Evolutionary conservation across 108 stramenopile genomes (phyloP).

Genomic region (Seminavis robusta): DNA sequence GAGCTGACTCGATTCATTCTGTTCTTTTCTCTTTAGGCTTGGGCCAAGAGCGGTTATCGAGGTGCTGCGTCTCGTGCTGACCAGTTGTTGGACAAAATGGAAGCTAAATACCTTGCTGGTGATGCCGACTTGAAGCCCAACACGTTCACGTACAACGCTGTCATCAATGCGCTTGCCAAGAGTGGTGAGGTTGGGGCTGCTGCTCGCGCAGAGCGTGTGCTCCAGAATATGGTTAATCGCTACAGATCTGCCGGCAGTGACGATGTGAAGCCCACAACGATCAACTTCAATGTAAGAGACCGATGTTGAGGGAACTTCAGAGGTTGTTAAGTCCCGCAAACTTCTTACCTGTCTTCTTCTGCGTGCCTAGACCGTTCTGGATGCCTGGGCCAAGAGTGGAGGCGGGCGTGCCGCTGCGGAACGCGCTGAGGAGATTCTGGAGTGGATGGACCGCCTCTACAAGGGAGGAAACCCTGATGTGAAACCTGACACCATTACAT

Average conservation of each 20-base stretch:
- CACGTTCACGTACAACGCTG: conserved; percentile 76
- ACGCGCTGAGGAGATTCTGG: conserved; percentile 78
- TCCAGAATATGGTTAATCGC: conserved; percentile 83
- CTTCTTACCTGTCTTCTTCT: no score
- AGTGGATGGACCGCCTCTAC: conserved; percentile 83
- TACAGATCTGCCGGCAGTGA: conserved; percentile 55
- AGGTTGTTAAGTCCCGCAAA: no score
- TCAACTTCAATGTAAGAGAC: conserved; percentile 86
- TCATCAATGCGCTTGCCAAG: conserved; percentile 84
- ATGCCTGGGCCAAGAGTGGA: conserved; percentile 83
- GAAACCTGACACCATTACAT: conserved; percentile 70
- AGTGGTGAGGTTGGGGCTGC: conserved; percentile 79
- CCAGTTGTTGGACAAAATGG: conserved; percentile 83
- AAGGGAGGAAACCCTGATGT: conserved; percentile 56
- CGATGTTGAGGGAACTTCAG: no score
- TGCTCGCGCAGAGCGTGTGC: conserved; percentile 69
- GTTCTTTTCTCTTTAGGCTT: conserved; percentile 26
- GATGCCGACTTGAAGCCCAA: conserved; percentile 76
- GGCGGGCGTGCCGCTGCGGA: conserved; percentile 78
- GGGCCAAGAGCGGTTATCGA: conserved; percentile 59
- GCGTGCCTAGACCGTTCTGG: no score
- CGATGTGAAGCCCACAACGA: conserved; percentile 82
- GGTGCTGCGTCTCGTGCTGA: conserved; percentile 80
- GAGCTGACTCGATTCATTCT: neutral
- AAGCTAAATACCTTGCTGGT: conserved; percentile 77